These are phyloP conservation scores for Penicillium sp. DNA, from an alignment of 2,329 filamentous ascomycete genomes.

Conservation along the genomic window DNA sequence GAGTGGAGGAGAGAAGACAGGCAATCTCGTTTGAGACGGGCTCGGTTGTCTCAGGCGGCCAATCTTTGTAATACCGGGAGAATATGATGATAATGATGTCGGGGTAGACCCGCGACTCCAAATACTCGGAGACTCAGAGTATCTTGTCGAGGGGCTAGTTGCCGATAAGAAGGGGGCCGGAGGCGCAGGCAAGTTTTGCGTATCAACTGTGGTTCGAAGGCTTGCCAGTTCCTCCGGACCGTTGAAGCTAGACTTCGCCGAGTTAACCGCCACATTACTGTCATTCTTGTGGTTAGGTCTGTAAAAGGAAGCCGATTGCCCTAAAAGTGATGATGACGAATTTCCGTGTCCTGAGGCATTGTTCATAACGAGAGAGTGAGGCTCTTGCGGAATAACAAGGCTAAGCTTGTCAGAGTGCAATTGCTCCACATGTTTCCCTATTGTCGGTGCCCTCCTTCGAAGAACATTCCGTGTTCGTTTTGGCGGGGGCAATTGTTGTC, in stretches of 20 bases:
- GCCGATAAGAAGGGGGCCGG: slow-evolving; percentile 39
- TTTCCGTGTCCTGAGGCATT: slow-evolving; percentile 10
- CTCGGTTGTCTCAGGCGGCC: slow-evolving; percentile 36
- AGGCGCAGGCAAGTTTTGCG: slow-evolving; percentile 35
- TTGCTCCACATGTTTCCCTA: slow-evolving; percentile 32
- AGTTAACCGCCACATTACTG: slow-evolving; percentile 10
- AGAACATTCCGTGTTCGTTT: slow-evolving; percentile 38
- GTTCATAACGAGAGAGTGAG: slow-evolving; percentile 16
- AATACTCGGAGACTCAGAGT: slow-evolving; percentile 45
- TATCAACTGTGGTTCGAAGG: slow-evolving; percentile 34
- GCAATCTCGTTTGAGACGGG: slow-evolving; percentile 36
- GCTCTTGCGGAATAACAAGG: slow-evolving; percentile 27
- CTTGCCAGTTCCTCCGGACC: slow-evolving; percentile 39
- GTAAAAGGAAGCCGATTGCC: slow-evolving; percentile 12
- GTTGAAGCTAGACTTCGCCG: slow-evolving; percentile 12
- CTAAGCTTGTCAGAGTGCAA: slow-evolving; percentile 27
- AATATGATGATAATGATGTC: slow-evolving; percentile 49
- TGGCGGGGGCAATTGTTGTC: slow-evolving; percentile 15
- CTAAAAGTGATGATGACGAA: slow-evolving; percentile 6
- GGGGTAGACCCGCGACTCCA: slow-evolving; percentile 50
- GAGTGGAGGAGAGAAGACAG: slow-evolving; percentile 25
- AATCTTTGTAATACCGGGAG: slow-evolving; percentile 43
- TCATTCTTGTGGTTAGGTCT: slow-evolving; percentile 14
- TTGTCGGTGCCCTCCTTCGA: slow-evolving; percentile 41
- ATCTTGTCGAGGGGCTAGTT: slow-evolving; percentile 46